Base-by-base conservation (phyloP, 2,329 filamentous ascomycete species). In the Septoria linicola region DNA sequence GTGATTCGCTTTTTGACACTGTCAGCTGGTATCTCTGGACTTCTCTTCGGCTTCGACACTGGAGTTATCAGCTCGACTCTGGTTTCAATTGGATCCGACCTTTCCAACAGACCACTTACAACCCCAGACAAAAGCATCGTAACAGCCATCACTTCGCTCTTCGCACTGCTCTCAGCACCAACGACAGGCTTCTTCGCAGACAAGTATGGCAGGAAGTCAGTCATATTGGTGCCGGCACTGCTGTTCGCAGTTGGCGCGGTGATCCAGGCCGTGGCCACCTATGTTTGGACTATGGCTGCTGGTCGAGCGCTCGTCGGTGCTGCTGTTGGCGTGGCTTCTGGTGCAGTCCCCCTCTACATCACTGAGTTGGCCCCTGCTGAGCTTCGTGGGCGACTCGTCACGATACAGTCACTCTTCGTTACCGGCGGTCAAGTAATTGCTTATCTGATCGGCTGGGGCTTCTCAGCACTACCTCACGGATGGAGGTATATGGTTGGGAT, bases 401-500 rank as follows among this genome's bases (percentile, higher is more conserved):
- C 89, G 1, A 80, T 93, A 49, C 85, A 89, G 53, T 83, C 86
- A 20, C 73, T 96, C 17, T 90, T 95, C 60, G 85, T 96, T 50
- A 96, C 91, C 0, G 76, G 88, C 8, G 92, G 92, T 0, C 91
- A 96, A 71, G 88, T 96, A 1, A 80, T 95, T 16, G 91, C 92
- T 2, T 96, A 96, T 69, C 67, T 95, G 1, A 73, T 90, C 5
- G 92, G 92, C 1, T 96, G 88, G 86, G 69, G 77, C 0, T 85
- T 95, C 40, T 79, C 82, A 4, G 55, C 57, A 8, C 77, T 80
- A 6, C 53, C 61, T 6, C 80, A 78, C 10, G 89, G 87, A 1
- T 97, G 92, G 91, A 78, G 89, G 42, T 95, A 88, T 84, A 91
- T 96, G 81, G 90, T 96, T 0, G 91, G 91, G 0, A 70, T 96